These are phyloP conservation scores for Microdochium nivale DNA, from an alignment of 2,329 filamentous ascomycete genomes.

Conservation along the genomic window DNA sequence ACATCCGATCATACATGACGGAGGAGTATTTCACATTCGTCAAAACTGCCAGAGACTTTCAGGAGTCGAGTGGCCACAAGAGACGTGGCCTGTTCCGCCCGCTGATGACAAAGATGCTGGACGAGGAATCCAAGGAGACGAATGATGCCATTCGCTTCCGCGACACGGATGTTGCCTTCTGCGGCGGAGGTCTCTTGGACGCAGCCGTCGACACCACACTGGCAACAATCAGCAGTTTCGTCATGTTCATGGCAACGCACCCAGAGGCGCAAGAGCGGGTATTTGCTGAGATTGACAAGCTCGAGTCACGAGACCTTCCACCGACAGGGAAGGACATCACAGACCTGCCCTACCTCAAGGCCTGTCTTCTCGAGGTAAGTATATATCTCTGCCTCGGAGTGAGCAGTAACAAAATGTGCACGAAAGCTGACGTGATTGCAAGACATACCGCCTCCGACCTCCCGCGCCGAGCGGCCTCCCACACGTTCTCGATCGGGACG, in stretches of 20 bases:
- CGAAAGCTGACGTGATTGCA: neutral
- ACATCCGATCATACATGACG: neutral
- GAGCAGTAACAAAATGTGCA: too few species aligned
- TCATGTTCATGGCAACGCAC: slow-evolving; percentile 7
- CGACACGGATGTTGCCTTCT: neutral
- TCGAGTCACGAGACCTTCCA: slow-evolving; percentile 4
- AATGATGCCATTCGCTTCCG: neutral
- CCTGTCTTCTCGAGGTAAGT: slow-evolving; percentile 9
- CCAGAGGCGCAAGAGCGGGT: slow-evolving; percentile 8
- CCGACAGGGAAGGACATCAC: slow-evolving; percentile 2
- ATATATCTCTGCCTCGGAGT: too few species aligned
- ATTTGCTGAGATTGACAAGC: slow-evolving; percentile 8
- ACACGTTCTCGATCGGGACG: slow-evolving; percentile 7
- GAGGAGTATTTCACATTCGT: neutral
- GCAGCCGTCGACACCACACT: slow-evolving; percentile 10
- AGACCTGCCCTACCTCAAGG: slow-evolving; percentile 9
- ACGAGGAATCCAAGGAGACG: neutral
- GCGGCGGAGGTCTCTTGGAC: slow-evolving; percentile 7
- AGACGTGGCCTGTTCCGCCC: neutral
- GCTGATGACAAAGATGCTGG: neutral
- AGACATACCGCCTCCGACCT: slow-evolving; percentile 9
- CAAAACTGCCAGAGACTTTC: neutral
- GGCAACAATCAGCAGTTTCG: slow-evolving; percentile 4
- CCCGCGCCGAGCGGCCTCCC: slow-evolving; percentile 6
- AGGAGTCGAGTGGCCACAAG: neutral